phyloP scores from a whole-genome alignment of 177 flowering plant genomes.

The Vitis hybrid region DNA sequence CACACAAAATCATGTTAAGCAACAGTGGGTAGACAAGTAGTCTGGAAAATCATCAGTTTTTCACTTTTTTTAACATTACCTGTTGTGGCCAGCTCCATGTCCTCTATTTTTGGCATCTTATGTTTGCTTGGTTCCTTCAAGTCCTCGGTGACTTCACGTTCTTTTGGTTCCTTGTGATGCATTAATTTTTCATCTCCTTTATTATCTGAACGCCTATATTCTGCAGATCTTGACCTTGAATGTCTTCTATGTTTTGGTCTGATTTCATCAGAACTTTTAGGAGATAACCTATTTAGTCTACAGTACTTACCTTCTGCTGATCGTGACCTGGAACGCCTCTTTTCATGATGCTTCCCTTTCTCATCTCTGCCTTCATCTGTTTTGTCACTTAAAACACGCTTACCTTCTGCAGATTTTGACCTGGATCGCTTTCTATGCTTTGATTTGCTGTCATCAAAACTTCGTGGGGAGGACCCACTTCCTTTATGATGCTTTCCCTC shows the following conservation, averaged over 20 bases:
- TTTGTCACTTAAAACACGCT: neutral
- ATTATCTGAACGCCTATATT: constrained; percentile 18
- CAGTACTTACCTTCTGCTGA: constrained; percentile 12
- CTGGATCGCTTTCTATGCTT: constrained; percentile 16
- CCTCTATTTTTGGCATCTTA: neutral
- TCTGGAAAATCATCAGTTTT: neutral
- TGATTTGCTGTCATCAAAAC: constrained; percentile 14
- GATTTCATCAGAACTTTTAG: constrained; percentile 7
- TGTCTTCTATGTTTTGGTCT: constrained; percentile 18
- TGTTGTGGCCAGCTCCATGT: neutral
- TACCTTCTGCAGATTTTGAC: constrained; percentile 8
- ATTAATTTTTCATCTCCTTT: constrained; percentile 14
- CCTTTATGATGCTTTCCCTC: constrained; percentile 24
- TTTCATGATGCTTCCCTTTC: neutral
- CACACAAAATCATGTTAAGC: neutral
- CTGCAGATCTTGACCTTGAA: constrained; percentile 28
- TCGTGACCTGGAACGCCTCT: constrained; percentile 21
- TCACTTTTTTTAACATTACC: constrained; percentile 3
- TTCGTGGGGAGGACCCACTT: constrained; percentile 15
- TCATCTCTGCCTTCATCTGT: constrained; percentile 8
- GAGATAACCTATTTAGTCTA: neutral
- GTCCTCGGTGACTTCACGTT: too few relatives aligned
- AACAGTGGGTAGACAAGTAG: neutral
- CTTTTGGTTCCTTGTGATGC: neutral
- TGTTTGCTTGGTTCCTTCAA: neutral